A percentile compares a stretch with the other conserved stretches of the same genome.
Evolutionary conservation across 805 yeast species (phyloP).

Genomic region (Lachancea cidri): DNA sequence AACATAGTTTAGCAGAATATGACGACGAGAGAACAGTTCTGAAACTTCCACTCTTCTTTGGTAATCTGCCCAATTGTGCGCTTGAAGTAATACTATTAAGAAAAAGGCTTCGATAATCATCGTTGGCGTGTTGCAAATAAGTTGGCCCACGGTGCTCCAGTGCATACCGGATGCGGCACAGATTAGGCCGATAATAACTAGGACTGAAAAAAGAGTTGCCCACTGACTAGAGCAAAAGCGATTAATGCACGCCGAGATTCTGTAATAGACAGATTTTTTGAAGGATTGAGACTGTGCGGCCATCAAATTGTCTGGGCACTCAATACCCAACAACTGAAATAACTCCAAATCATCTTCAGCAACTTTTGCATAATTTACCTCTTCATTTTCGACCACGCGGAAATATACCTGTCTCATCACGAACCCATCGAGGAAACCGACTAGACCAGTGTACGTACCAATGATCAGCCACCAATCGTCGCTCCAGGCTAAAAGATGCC

Average conservation of each 20-base stretch:
- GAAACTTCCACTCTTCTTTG: conserved; percentile 25
- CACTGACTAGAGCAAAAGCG: conserved; percentile 30
- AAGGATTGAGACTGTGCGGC: neutral
- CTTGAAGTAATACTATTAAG: conserved; percentile 35
- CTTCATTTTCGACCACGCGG: conserved; percentile 25
- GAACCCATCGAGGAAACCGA: conserved; percentile 42
- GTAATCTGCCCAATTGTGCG: conserved; percentile 34
- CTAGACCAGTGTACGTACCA: conserved; percentile 43
- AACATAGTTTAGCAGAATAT: conserved; percentile 9
- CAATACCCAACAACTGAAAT: conserved; percentile 25
- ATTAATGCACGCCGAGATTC: conserved; percentile 26
- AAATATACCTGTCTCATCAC: conserved; percentile 37
- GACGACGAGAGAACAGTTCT: conserved; percentile 20
- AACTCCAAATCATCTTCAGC: conserved; percentile 32
- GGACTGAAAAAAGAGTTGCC: conserved; percentile 30
- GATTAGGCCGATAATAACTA: conserved; percentile 30
- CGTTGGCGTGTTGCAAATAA: conserved; percentile 39
- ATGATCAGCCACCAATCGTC: conserved; percentile 43
- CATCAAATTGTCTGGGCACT: conserved; percentile 20
- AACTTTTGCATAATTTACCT: conserved; percentile 24
- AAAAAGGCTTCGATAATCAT: conserved; percentile 42
- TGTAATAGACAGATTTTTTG: conserved; percentile 17
- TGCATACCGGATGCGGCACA: conserved; percentile 31
- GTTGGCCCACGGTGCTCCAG: conserved; percentile 40
- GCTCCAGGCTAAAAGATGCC: conserved; percentile 34